Evolutionary conservation across 306 rosid genomes (phyloP).

Genomic region (Rosa chinensis): DNA sequence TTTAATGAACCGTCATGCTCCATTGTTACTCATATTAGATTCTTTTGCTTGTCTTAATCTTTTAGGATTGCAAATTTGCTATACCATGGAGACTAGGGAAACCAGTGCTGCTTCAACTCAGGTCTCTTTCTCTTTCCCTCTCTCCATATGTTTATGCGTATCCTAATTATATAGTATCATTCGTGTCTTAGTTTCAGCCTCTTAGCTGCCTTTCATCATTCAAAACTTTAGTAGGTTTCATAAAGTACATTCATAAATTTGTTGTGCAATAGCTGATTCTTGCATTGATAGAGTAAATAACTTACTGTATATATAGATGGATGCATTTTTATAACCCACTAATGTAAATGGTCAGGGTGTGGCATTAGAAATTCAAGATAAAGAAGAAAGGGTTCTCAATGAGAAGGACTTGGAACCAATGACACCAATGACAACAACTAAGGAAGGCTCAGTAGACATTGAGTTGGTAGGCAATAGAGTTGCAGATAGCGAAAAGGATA

Average conservation of each 20-base stretch:
- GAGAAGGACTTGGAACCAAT: constrained; percentile 17
- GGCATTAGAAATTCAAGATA: constrained; percentile 25
- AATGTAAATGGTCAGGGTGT: constrained; percentile 38
- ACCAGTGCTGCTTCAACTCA: constrained; percentile 32
- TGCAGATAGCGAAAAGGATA: constrained; percentile 23
- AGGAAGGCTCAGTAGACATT: constrained; percentile 27
- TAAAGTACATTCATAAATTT: background rate
- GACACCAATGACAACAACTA: constrained; percentile 5
- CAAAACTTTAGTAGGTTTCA: background rate
- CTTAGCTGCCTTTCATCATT: background rate
- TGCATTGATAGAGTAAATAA: background rate
- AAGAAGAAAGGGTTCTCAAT: constrained; percentile 21
- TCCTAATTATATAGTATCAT: background rate
- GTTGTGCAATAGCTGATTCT: background rate
- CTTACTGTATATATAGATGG: constrained; percentile 8
- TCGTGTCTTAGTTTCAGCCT: background rate
- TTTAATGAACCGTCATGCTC: background rate
- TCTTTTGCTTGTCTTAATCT: constrained; percentile 14
- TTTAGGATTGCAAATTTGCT: constrained; percentile 12
- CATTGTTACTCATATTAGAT: background rate
- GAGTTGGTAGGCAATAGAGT: constrained; percentile 14
- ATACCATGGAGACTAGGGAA: constrained; percentile 33
- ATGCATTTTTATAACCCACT: constrained; percentile 1
- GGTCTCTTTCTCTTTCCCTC: constrained; percentile 22
- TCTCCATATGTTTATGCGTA: constrained; percentile 3